These are phyloP conservation scores for Lumnitzera racemosa DNA, from an alignment of 345 rosid genomes.

Conservation along the genomic window DNA sequence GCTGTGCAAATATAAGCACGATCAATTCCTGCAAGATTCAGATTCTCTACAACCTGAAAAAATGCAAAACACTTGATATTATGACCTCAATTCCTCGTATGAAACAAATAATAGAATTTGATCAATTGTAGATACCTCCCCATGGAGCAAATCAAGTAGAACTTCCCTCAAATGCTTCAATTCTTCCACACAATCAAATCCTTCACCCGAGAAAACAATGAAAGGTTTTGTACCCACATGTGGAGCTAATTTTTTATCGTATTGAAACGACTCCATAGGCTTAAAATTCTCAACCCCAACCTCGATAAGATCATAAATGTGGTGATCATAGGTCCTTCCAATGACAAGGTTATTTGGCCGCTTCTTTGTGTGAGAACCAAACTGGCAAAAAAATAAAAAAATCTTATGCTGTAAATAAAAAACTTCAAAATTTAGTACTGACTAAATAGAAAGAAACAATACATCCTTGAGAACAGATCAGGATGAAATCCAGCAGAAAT, in stretches of 20 bases:
- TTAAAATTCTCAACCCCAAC: constrained; percentile 88
- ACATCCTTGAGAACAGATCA: too few relatives aligned
- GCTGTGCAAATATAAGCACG: constrained; percentile 86
- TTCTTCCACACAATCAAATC: constrained; percentile 70
- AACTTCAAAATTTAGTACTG: not conserved
- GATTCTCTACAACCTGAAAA: constrained; percentile 73
- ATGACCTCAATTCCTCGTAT: not conserved
- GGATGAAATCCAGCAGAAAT: too few relatives aligned
- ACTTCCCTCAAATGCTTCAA: constrained; percentile 87
- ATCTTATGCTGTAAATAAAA: not conserved
- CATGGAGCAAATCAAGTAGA: constrained; percentile 67
- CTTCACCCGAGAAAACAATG: constrained; percentile 74
- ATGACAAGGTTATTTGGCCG: constrained; percentile 83
- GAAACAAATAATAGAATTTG: not conserved
- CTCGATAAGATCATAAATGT: constrained; percentile 83
- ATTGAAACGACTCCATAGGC: constrained; percentile 47
- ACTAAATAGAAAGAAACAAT: not conserved
- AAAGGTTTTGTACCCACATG: constrained; percentile 77
- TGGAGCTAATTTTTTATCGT: constrained; percentile 78
- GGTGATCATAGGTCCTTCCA: constrained; percentile 80
- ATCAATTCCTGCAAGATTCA: constrained; percentile 82
- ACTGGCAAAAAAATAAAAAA: constrained; percentile 32
- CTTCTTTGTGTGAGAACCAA: constrained; percentile 87
- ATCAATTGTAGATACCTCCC: constrained; percentile 48
- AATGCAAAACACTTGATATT: constrained; percentile 2